phyloP scores from a whole-genome alignment of 306 rosid species.

The Datisca glomerata region DNA sequence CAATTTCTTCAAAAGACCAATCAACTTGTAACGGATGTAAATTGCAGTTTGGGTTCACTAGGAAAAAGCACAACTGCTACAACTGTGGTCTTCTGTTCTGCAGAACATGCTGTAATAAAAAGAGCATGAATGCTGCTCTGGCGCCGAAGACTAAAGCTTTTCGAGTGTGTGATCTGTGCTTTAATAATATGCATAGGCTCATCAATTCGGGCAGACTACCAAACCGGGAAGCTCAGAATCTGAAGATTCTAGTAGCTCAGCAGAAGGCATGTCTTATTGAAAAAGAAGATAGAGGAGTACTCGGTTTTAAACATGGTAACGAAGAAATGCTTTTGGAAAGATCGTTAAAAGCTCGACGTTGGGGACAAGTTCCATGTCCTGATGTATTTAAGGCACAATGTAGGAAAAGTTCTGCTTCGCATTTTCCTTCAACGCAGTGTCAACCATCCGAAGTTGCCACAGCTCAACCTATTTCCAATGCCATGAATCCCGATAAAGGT shows the following conservation, averaged over 20 bases:
- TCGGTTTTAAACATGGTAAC: slow-evolving; percentile 31
- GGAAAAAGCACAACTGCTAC: slow-evolving; percentile 80
- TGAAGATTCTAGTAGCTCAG: slow-evolving; percentile 18
- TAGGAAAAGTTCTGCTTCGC: slow-evolving; percentile 27
- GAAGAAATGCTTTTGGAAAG: slow-evolving; percentile 38
- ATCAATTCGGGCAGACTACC: slow-evolving; percentile 14
- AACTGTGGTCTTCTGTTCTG: slow-evolving; percentile 77
- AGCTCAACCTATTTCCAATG: slow-evolving; percentile 7
- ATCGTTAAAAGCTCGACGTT: slow-evolving; percentile 36
- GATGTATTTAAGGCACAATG: slow-evolving; percentile 19
- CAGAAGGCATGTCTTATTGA: slow-evolving; percentile 23
- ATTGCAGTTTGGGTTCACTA: slow-evolving; percentile 60
- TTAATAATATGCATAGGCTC: slow-evolving; percentile 29
- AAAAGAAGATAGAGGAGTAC: slow-evolving; percentile 38
- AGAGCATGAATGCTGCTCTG: slow-evolving; percentile 46
- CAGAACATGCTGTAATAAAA: slow-evolving; percentile 48
- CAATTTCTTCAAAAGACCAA: slow-evolving; percentile 56
- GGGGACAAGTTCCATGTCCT: slow-evolving; percentile 81
- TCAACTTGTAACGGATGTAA: slow-evolving; percentile 68
- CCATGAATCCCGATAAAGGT: slow-evolving; percentile 18
- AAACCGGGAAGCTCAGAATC: slow-evolving; percentile 17
- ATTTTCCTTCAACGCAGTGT: slow-evolving; percentile 17
- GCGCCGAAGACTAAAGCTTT: slow-evolving; percentile 63
- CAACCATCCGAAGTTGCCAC: slow-evolving; percentile 19
- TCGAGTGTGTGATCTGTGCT: slow-evolving; percentile 76